Percentiles rank a stretch among this genome's conserved stretches.
These are phyloP conservation scores for Phytophthora kernoviae DNA, from an alignment of 352 stramenopile species.

Conservation along the genomic window DNA sequence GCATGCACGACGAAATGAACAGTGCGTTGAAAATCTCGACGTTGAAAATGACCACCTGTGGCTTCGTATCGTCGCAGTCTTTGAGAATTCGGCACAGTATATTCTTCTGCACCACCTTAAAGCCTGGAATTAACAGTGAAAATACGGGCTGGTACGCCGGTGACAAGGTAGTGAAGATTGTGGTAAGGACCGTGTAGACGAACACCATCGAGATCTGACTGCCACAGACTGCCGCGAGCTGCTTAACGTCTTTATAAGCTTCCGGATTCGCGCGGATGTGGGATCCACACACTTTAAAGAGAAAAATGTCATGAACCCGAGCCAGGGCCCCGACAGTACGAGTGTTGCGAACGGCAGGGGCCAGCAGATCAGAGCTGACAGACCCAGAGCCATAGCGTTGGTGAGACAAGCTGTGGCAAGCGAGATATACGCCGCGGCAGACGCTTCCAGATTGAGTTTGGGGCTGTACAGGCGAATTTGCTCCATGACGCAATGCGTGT, in stretches of 20 bases:
- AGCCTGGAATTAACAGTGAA: constrained; percentile 35
- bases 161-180: constrained; percentile 15
- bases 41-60: constrained; percentile 29
- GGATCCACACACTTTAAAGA: constrained; percentile 9
- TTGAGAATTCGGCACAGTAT: constrained; percentile 19
- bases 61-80: constrained; percentile 21
- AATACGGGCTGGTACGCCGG: constrained; percentile 32
- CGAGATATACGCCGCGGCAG: constrained; percentile 11
- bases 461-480: constrained; percentile 29
- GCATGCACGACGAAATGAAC: constrained; percentile 30
- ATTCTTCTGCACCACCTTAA: constrained; percentile 53
- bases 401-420: constrained; percentile 14
- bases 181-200: constrained; percentile 16
- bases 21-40: constrained; percentile 33
- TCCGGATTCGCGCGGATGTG: constrained; percentile 24
- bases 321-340: constrained; percentile 21
- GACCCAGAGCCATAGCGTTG: constrained; percentile 1
- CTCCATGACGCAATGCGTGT: constrained; percentile 26
- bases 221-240: constrained; percentile 19
- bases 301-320: constrained; percentile 21
- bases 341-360: constrained; percentile 17
- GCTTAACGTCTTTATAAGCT: constrained; percentile 12
- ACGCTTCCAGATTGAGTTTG: constrained; percentile 10
- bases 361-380: constrained; percentile 15
- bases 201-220: constrained; percentile 11